phyloP scores from a whole-genome alignment of 495 filamentous ascomycete species.

The Aspergillus baeticus region DNA sequence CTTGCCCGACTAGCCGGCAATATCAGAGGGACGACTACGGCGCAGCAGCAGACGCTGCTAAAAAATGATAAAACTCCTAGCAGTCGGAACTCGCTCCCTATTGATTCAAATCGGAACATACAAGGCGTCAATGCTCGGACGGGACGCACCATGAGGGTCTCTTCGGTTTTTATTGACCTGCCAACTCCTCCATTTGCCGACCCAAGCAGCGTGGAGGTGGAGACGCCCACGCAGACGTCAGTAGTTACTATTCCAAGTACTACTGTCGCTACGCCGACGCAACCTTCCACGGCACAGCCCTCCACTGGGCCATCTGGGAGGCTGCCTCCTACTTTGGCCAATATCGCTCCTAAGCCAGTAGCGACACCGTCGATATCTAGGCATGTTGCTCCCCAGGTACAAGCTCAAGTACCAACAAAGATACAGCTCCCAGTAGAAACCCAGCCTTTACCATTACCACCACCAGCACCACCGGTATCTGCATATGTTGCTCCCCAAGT shows the following conservation, averaged over 20 bases:
- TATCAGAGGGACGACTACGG: slow-evolving; percentile 16
- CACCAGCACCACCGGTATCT: too few relatives aligned
- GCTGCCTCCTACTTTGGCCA: slow-evolving; percentile 4
- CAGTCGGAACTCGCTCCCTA: slow-evolving; percentile 9
- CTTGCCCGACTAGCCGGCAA: slow-evolving; percentile 22
- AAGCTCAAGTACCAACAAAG: background rate
- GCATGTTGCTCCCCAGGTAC: too few relatives aligned
- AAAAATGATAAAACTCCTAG: slow-evolving; percentile 16
- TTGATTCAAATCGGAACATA: background rate
- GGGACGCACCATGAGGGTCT: slow-evolving; percentile 20
- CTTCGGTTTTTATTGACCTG: slow-evolving; percentile 27
- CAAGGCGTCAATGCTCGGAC: background rate
- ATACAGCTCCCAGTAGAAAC: background rate
- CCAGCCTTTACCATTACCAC: too few relatives aligned
- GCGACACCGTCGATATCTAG: background rate
- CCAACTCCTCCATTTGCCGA: slow-evolving; percentile 22
- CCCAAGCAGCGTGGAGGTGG: slow-evolving; percentile 14
- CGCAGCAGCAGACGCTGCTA: slow-evolving; percentile 5
- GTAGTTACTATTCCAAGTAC: slow-evolving; percentile 4
- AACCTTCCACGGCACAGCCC: background rate
- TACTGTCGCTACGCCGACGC: slow-evolving; percentile 8
- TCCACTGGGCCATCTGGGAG: background rate
- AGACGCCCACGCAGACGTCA: too few relatives aligned
- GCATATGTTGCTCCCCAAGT: too few relatives aligned
- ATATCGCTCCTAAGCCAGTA: slow-evolving; percentile 20